Conservation (phyloP, 352 stramenopile species). For the Phytophthora ohioensis region DNA sequence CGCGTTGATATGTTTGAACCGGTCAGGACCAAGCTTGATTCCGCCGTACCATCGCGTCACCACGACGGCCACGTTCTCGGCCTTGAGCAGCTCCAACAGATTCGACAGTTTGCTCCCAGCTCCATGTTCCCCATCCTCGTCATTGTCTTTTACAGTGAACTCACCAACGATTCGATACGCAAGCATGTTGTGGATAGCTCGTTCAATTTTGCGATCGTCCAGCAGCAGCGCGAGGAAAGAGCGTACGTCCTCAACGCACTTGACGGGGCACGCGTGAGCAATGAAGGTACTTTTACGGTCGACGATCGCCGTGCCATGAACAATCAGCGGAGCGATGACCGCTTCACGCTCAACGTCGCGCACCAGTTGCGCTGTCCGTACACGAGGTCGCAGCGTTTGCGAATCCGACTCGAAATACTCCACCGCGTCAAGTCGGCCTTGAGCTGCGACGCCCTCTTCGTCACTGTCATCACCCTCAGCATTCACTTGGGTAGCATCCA, state of each 20-base stretch:
- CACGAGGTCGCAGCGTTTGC: slow-evolving; percentile 68
- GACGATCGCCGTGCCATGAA: slow-evolving; percentile 70
- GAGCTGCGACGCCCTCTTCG: slow-evolving; percentile 17
- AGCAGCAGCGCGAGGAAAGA: slow-evolving; percentile 84
- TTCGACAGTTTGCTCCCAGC: slow-evolving; percentile 86
- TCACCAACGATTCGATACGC: slow-evolving; percentile 84
- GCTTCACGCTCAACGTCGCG: slow-evolving; percentile 66
- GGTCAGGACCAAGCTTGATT: slow-evolving; percentile 84
- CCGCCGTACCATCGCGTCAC: slow-evolving; percentile 89
- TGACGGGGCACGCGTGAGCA: slow-evolving; percentile 67
- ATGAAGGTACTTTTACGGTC: slow-evolving; percentile 91
- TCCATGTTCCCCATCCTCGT: slow-evolving; percentile 87
- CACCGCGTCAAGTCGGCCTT: slow-evolving; percentile 29
- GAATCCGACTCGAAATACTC: slow-evolving; percentile 59
- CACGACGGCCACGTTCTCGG: slow-evolving; percentile 84
- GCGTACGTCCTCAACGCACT: slow-evolving; percentile 76
- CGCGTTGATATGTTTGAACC: slow-evolving; percentile 89
- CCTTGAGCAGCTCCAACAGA: slow-evolving; percentile 81
- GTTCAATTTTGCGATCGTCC: slow-evolving; percentile 84
- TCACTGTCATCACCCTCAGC: slow-evolving; percentile 20
- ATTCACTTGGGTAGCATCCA: slow-evolving; percentile 31
- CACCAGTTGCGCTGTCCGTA: slow-evolving; percentile 66
- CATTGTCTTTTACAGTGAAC: slow-evolving; percentile 85
- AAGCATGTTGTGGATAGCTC: slow-evolving; percentile 91
- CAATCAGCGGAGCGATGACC: slow-evolving; percentile 66